Evolutionary conservation across 495 filamentous ascomycete species (phyloP), one percentile per base, ranked within the genome.

Genomic region (Aspergillus affinis): DNA sequence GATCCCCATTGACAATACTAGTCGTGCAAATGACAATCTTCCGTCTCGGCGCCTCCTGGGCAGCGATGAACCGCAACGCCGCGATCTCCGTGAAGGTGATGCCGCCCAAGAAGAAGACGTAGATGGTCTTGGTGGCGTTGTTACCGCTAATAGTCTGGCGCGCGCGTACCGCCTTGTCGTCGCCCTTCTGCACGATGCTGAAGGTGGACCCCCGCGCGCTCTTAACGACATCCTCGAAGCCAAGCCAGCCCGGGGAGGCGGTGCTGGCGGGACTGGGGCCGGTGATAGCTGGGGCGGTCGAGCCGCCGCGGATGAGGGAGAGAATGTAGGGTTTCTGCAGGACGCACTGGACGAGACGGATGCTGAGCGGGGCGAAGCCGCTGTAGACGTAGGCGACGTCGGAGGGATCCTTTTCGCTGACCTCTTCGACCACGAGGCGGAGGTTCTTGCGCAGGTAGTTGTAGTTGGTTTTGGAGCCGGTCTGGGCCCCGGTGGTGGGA

Each of bases 361-460:
- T 82, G 57, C 90, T 95, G 21, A 99, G 82, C 3, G 95, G 94
- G 6, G 95, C 95, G 70, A 97, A 98, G 49, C 95, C 95, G 63
- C 90, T 93, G 78, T 97, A 99, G 36, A 96, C 93, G 68, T 98
- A 99, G 10, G 95, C 90, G 61, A 98, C 90, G 61, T 99, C 95
- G 64, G 93, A 88, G 9, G 95, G 95, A n/a, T 96, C 91, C 49
- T 93, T 87, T 71, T 98, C 95, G 69, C 96, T 93, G 58, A 98
- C 93, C 71, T 99, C 95, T 71, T 98, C 93, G 55, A 97, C 88
- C 62, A 97, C 93, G 51, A 99, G 84, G 23, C 88, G 84, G 26
- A 99, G 86, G 61, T 85, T 84, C 69, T 91, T 92, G 32, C 95
- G 88, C 13, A 97, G 79, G 68, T 90, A 89, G 23, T 84, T 85